Conservation (phyloP, 495 filamentous ascomycete species). For the Neurospora sp. region DNA sequence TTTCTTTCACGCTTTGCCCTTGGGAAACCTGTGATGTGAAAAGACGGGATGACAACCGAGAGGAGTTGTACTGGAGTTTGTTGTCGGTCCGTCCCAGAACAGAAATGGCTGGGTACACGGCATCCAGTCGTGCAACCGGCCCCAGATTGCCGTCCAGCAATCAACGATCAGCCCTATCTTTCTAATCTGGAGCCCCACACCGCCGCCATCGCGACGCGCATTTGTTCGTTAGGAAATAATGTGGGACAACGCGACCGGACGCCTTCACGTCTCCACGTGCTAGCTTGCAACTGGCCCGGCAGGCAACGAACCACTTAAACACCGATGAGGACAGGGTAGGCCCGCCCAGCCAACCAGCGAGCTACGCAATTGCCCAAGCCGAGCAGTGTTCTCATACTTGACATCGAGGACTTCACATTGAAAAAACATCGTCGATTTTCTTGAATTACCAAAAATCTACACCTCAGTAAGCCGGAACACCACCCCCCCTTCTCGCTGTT, state of each 20-base stretch:
- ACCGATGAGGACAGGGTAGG: background rate
- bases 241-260: slow-evolving; percentile 12
- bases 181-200: slow-evolving; percentile 1
- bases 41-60: background rate
- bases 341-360: background rate
- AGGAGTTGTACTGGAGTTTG: background rate
- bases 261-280: slow-evolving; percentile 15
- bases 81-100: background rate
- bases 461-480: background rate
- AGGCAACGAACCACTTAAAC: background rate
- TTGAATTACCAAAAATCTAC: background rate
- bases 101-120: background rate
- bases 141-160: background rate
- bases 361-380: background rate
- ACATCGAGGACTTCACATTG: background rate
- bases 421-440: background rate
- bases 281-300: background rate
- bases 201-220: slow-evolving; percentile 6
- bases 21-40: background rate
- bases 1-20: background rate
- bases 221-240: slow-evolving; percentile 1
- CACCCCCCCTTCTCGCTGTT: background rate
- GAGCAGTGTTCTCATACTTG: background rate
- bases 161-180: slow-evolving; percentile 1
- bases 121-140: background rate